A percentile compares a stretch with the other conserved stretches of the same genome.
Conservation (phyloP, 495 filamentous ascomycete genomes). For the Penicillium lividum region DNA sequence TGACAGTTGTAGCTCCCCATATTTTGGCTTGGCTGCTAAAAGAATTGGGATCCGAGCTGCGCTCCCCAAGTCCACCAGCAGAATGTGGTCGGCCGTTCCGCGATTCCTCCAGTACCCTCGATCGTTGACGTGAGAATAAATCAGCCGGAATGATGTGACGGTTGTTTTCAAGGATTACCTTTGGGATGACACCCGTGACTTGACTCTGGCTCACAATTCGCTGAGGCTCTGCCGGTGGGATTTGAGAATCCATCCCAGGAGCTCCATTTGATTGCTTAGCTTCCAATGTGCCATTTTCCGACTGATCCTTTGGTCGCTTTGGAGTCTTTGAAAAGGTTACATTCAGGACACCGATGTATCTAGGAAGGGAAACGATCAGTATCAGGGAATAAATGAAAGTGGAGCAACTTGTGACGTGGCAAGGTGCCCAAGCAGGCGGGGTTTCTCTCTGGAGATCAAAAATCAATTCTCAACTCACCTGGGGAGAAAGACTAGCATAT, state of each 20-base stretch:
- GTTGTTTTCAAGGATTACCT: slow-evolving; percentile 94
- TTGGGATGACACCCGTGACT: slow-evolving; percentile 66
- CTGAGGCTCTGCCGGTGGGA: slow-evolving; percentile 41
- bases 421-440: background rate
- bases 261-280: slow-evolving; percentile 22
- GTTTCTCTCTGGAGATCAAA: slow-evolving; percentile 2
- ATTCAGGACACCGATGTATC: slow-evolving; percentile 96
- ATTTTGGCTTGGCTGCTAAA: slow-evolving; percentile 57
- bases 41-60: slow-evolving; percentile 20
- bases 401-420: slow-evolving; percentile 15
- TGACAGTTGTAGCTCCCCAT: slow-evolving; percentile 96
- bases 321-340: slow-evolving; percentile 89
- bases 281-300: slow-evolving; percentile 27
- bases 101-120: slow-evolving; percentile 31
- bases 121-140: slow-evolving; percentile 56
- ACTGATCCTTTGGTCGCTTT: slow-evolving; percentile 59
- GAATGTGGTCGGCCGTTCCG: slow-evolving; percentile 21
- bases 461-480: slow-evolving; percentile 55
- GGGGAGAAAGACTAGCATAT: slow-evolving; percentile 86
- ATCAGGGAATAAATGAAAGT: slow-evolving; percentile 24
- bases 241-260: slow-evolving; percentile 19
- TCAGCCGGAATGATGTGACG: slow-evolving; percentile 90
- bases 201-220: slow-evolving; percentile 82
- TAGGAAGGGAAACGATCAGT: slow-evolving; percentile 19
- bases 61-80: slow-evolving; percentile 16